phyloP scores from a whole-genome alignment of 768 basidiomycete genomes.

The Lactarius hatsudake region DNA sequence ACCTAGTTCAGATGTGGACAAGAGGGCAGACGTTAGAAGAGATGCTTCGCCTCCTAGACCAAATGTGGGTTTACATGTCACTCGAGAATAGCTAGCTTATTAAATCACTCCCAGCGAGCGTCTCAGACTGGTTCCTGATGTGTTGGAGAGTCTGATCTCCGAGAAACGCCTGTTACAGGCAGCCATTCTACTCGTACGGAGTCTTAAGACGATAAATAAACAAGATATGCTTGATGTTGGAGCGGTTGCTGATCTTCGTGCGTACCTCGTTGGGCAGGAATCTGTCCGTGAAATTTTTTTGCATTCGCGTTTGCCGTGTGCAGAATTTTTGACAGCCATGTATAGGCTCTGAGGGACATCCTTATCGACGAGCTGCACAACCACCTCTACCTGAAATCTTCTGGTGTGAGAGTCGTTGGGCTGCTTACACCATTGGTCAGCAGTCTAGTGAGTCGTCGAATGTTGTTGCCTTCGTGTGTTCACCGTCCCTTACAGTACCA shows the following conservation, averaged over 20 bases:
- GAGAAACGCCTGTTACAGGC: conserved; percentile 93
- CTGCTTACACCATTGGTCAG: conserved; percentile 77
- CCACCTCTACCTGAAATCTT: conserved; percentile 96
- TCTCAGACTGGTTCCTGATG: conserved; percentile 86
- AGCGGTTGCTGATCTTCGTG: conserved; percentile 84
- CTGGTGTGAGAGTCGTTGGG: conserved; percentile 94
- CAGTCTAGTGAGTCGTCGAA: conserved; percentile 54
- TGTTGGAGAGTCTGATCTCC: conserved; percentile 89
- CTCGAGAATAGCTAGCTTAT: conserved; percentile 17
- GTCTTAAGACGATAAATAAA: conserved; percentile 87
- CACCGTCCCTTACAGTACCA: conserved; percentile 47
- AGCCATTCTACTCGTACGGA: conserved; percentile 79
- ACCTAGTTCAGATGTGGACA: conserved; percentile 86
- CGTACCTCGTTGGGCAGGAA: conserved; percentile 85
- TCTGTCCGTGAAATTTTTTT: conserved; percentile 48
- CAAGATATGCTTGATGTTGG: conserved; percentile 93
- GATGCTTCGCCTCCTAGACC: conserved; percentile 91
- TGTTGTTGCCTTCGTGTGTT: conserved; percentile 8
- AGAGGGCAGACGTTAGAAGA: conserved; percentile 90
- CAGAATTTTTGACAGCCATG: conserved; percentile 16
- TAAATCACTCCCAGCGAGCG: conserved; percentile 48
- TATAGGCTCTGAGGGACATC: conserved; percentile 86
- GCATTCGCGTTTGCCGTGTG: neutral
- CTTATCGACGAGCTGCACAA: conserved; percentile 93
- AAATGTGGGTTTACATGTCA: conserved; percentile 57